These are phyloP conservation scores for Penicillium oxalicum DNA, from an alignment of 2,329 filamentous ascomycete species.

Conservation along the genomic window DNA sequence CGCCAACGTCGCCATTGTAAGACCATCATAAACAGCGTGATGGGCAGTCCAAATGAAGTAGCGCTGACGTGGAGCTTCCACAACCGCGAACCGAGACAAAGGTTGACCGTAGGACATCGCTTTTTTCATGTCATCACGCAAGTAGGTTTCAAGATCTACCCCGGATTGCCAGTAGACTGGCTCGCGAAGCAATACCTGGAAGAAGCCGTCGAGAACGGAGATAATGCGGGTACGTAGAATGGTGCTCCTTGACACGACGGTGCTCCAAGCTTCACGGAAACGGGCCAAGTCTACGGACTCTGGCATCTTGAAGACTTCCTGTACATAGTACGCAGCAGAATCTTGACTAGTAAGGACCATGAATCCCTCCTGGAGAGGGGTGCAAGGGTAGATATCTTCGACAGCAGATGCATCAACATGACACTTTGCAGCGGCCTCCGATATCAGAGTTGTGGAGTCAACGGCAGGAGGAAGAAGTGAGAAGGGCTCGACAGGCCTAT, in stretches of 20 bases:
- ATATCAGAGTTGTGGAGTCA: not conserved
- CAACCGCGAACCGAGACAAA: not conserved
- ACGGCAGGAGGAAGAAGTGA: not conserved
- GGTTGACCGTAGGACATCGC: not conserved
- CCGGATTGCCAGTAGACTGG: not conserved
- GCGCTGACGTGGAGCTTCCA: constrained; percentile 6
- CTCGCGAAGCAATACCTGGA: not conserved
- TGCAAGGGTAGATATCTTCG: constrained; percentile 26
- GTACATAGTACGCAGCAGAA: constrained; percentile 34
- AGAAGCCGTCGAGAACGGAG: constrained; percentile 5
- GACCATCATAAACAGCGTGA: constrained; percentile 40
- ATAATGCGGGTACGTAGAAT: constrained; percentile 40
- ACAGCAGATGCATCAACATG: constrained; percentile 4
- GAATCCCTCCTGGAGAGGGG: constrained; percentile 28
- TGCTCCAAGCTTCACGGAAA: constrained; percentile 30
- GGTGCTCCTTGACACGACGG: constrained; percentile 25
- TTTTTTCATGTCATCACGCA: not conserved
- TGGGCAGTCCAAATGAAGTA: constrained; percentile 37
- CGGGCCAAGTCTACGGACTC: constrained; percentile 20
- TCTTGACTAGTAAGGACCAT: constrained; percentile 33
- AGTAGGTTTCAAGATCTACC: not conserved
- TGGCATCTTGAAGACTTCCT: constrained; percentile 29
- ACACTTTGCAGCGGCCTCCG: not conserved
- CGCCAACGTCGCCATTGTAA: not conserved
- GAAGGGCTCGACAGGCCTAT: not conserved